Conservation (phyloP, 257 asterid species). For the Fraxinus anomala region DNA sequence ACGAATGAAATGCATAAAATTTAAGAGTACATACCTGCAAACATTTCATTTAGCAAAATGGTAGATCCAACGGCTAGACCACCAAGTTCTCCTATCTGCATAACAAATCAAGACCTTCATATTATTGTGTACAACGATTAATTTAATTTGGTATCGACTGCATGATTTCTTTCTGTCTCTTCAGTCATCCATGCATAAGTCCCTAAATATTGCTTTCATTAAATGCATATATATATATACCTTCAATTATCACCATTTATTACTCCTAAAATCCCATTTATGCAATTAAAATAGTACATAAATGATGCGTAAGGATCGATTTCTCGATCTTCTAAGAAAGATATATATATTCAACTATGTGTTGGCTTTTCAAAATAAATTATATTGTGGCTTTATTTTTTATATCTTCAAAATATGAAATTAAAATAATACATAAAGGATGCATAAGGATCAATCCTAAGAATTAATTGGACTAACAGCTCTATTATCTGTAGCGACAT, state of each 20-base stretch:
- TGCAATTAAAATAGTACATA: not conserved
- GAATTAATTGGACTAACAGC: slow-evolving; percentile 48
- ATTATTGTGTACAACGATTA: not conserved
- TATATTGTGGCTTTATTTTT: too few species aligned
- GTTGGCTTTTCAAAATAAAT: not conserved
- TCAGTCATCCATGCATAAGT: not conserved
- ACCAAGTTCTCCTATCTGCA: slow-evolving; percentile 90
- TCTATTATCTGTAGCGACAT: slow-evolving; percentile 88
- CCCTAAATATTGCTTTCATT: too few species aligned
- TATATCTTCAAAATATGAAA: too few species aligned
- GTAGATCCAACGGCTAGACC: slow-evolving; percentile 93
- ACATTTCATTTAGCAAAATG: slow-evolving; percentile 77
- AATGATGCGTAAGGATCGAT: not conserved
- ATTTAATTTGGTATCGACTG: not conserved
- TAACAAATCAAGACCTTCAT: not conserved
- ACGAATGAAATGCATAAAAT: too few species aligned
- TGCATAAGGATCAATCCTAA: too few species aligned
- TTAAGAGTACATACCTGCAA: slow-evolving; percentile 54
- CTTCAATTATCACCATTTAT: not conserved
- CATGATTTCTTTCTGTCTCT: not conserved
- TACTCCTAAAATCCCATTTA: not conserved
- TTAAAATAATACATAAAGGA: too few species aligned
- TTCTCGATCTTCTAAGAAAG: slow-evolving; percentile 5
- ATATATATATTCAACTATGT: not conserved
- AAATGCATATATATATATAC: too few species aligned